Evolutionary conservation across 495 filamentous ascomycete species (phyloP).

Genomic region (Aspergillus funiculosus): DNA sequence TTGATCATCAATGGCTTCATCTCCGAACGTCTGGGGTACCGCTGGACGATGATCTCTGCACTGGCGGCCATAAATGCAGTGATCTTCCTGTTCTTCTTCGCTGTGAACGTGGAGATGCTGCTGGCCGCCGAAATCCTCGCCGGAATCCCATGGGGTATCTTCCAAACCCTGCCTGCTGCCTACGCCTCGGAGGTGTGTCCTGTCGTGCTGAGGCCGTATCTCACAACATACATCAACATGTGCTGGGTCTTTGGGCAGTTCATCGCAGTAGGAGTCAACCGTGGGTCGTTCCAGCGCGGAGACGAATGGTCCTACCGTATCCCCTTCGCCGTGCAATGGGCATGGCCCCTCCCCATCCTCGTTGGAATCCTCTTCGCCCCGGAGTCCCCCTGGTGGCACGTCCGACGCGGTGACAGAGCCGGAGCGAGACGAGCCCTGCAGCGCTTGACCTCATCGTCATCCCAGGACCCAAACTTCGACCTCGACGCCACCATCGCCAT

Average conservation of each 20-base stretch:
- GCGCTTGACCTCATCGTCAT: conserved; percentile 53
- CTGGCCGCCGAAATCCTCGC: conserved; percentile 69
- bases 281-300: conserved; percentile 49
- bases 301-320: conserved; percentile 64
- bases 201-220: conserved; percentile 63
- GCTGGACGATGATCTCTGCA: conserved; percentile 63
- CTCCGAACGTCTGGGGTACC: conserved; percentile 69
- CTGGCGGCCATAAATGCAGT: conserved; percentile 58
- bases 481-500: conserved; percentile 70
- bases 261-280: conserved; percentile 68
- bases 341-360: conserved; percentile 72
- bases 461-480: conserved; percentile 54
- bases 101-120: conserved; percentile 60
- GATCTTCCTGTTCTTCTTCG: conserved; percentile 72
- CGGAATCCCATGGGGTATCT: conserved; percentile 76
- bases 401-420: conserved; percentile 59
- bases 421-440: conserved; percentile 62
- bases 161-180: conserved; percentile 72
- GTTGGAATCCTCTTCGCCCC: conserved; percentile 66
- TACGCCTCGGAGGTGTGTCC: conserved; percentile 79
- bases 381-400: conserved; percentile 78
- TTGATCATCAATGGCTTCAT: conserved; percentile 69
- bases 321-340: conserved; percentile 73
- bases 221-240: conserved; percentile 77
- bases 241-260: conserved; percentile 76